A percentile compares a stretch with the other conserved stretches of the same genome.
Evolutionary conservation across 2,329 filamentous ascomycete genomes (phyloP).

Genomic region (Cadophora sp.): DNA sequence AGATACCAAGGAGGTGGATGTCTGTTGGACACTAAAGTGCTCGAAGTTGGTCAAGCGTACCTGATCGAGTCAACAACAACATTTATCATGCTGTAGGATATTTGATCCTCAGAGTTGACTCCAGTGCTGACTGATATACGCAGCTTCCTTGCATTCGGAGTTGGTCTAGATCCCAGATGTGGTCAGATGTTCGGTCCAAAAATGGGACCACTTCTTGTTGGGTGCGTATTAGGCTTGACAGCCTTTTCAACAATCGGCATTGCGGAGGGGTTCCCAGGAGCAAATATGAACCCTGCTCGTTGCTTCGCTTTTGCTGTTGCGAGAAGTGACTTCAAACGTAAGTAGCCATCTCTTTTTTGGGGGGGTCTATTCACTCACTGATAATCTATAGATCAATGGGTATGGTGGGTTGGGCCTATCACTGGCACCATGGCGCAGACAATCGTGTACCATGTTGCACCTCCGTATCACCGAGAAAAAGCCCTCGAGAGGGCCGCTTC

Average conservation of each 20-base stretch:
- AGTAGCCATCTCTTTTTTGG: neutral
- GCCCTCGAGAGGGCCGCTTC: conserved; percentile 8
- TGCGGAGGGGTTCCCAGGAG: conserved; percentile 48
- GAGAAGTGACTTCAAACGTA: conserved; percentile 37
- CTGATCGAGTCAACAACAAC: conserved; percentile 56
- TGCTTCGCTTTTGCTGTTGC: conserved; percentile 54
- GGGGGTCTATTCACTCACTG: neutral
- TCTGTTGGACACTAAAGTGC: conserved; percentile 39
- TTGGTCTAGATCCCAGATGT: conserved; percentile 60
- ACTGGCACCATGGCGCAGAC: conserved; percentile 42
- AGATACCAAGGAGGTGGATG: conserved; percentile 46
- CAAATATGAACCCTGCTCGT: conserved; percentile 50
- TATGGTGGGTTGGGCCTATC: conserved; percentile 49
- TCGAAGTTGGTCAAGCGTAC: conserved; percentile 51
- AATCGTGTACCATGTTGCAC: conserved; percentile 44
- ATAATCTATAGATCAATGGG: conserved; percentile 46
- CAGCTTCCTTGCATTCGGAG: conserved; percentile 57
- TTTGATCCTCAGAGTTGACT: neutral
- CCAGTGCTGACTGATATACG: neutral
- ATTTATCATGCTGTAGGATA: conserved; percentile 51
- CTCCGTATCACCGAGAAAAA: conserved; percentile 41
- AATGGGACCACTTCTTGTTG: conserved; percentile 57
- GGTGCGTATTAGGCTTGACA: conserved; percentile 48
- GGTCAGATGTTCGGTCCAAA: conserved; percentile 56
- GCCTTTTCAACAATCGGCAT: conserved; percentile 49